Evolutionary conservation across 176 grass and related monocot species (phyloP), one percentile per base, ranked within the genome.

Genomic region (Ananas comosus): DNA sequence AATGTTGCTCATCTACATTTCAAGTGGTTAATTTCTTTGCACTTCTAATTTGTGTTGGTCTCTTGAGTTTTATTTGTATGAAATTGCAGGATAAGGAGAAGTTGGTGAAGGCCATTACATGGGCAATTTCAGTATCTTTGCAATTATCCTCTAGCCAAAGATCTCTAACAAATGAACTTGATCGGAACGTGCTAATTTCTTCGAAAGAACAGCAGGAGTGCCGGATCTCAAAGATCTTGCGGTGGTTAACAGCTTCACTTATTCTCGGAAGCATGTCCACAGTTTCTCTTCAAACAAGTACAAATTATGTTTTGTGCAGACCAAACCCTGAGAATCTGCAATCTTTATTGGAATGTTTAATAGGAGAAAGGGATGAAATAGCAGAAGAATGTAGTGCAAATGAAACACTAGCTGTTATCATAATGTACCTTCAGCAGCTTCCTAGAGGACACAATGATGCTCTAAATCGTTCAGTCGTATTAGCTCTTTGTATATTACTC

Each of bases 61-160:
- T 53, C 72, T 25, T 83, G 48, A 6, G 53, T 48, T 79, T 21
- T 11, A 74, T 61, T 50, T 79, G 66, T 50, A 49, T 49, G 5
- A 84, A 23, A 23, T 87, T 14, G 63, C 88, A 96, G 92, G 92
- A 96, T 79, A 91, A 85, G 72, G 87, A 79, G 65, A 91, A 76
- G 63, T 59, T 84, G 23, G 49, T 61, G 28, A 77, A 76, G 48
- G 66, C 89, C 70, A 70, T 70, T 70, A 82, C 68, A 54, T 91
- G 92, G 80, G 81, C 76, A 73, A 66, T 77, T 82, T 88, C 68
- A 58, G 69, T 80, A 74, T 76, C 80, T 72, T 77, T 89, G 29
- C 54, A 72, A 70, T 78, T 80, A 74, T 72, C 23, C 13, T 69
- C 63, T 65, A 68, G 80, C 10, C 51, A 76, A 66, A 83, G 64